Evolutionary conservation across 768 basidiomycete genomes (phyloP), one percentile per base, ranked within the genome.

Genomic region (Calocybe cyanea): DNA sequence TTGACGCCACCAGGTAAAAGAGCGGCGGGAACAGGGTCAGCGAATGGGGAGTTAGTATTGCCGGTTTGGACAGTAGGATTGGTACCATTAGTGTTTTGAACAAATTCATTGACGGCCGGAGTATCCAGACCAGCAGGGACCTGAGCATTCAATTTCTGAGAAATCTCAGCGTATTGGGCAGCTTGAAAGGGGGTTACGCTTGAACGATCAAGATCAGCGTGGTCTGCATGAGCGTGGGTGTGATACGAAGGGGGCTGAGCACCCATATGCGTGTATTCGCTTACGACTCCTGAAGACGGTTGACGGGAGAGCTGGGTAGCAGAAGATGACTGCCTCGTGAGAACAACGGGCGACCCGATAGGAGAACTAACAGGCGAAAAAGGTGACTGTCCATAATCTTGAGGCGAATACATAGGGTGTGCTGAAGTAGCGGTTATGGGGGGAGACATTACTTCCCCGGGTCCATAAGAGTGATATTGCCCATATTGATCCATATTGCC

Each of bases 161-260:
- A 77, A 45, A 87, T 87, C 55, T 83, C 85, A 15, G 71, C 77
- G 55, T 88, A 88, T 59, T 89, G 87, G 0, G 71, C 74, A 32
- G 83, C 86, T 57, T 89, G 87, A 72, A 74, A 85, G 0, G 86
- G 85, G 2, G 85, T 80, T 2, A 87, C 77, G 54, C 85, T 86
- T 14, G 81, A 80, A 35, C 87, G 73, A 57, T 64, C 68, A 33
- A 89, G 68, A 54, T 88, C 81, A 30, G 80, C 70, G 45, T 88
- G 87, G 49, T 81, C 76, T 9, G 56, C 3, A 63, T 58, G 15
- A 65, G 56, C 15, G 43, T 33, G 19, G 7, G 19, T 37, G 23
- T 52, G 38, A 30, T 35, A 47, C 33, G 52, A 8, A 4, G 32
- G 19, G 11, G 11, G 11, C 25, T 28, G 25, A 6, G 11, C 6